Evolutionary conservation across 2,329 filamentous ascomycete species (phyloP).

Genomic region (Colletotrichum sp.): DNA sequence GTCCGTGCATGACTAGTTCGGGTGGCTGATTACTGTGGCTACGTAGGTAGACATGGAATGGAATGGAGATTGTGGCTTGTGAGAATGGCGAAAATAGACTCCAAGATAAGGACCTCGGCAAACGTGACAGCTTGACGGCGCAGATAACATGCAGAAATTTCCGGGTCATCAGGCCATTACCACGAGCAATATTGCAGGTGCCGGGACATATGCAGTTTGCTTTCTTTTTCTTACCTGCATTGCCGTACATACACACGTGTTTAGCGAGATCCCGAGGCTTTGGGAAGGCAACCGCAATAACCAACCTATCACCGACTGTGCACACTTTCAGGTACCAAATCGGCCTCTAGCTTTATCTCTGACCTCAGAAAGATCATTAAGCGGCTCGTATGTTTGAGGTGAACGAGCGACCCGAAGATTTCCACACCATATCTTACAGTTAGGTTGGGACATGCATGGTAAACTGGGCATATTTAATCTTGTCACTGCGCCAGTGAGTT

Average conservation of each 20-base stretch:
- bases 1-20: too few relatives aligned
- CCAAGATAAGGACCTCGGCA: not conserved
- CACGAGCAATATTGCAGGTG: accelerated
- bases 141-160: not conserved
- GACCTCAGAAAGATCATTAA: accelerated
- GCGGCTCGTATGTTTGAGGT: not conserved
- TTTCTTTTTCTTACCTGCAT: not conserved
- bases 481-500: too few relatives aligned
- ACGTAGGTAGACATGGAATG: too few relatives aligned
- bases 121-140: not conserved
- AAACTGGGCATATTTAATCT: too few relatives aligned
- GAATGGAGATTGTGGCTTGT: not conserved
- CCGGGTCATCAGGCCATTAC: not conserved
- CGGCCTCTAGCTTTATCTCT: not conserved
- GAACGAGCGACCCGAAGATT: accelerated
- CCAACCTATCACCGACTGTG: not conserved
- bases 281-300: not conserved
- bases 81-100: not conserved
- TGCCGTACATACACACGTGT: not conserved
- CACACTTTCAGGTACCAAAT: accelerated
- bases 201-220: not conserved
- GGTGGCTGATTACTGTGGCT: not conserved
- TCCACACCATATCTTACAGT: not conserved
- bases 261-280: not conserved
- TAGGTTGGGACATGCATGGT: too few relatives aligned